phyloP scores from a whole-genome alignment of 2,329 filamentous ascomycete species.

The Curvularia eragrostidis region DNA sequence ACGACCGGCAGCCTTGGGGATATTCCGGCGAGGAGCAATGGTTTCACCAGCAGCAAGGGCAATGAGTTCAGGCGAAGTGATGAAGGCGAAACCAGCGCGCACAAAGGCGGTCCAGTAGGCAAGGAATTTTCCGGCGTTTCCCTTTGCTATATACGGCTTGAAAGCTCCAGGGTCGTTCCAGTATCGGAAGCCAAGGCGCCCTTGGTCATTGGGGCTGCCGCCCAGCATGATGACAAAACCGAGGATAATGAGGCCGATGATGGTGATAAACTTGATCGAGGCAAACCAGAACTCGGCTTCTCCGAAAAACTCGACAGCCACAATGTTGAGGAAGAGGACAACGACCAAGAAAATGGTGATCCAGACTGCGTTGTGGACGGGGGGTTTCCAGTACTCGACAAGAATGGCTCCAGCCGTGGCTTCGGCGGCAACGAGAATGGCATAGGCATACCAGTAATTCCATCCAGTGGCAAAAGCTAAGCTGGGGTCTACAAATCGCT shows the following conservation, averaged over 20 bases:
- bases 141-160: slow-evolving; percentile 57
- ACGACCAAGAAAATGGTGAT: slow-evolving; percentile 48
- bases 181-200: slow-evolving; percentile 65
- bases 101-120: slow-evolving; percentile 64
- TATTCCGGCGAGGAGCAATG: slow-evolving; percentile 48
- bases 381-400: slow-evolving; percentile 45
- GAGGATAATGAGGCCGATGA: slow-evolving; percentile 46
- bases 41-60: slow-evolving; percentile 46
- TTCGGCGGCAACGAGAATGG: slow-evolving; percentile 46
- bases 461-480: slow-evolving; percentile 46
- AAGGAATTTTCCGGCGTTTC: slow-evolving; percentile 66
- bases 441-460: slow-evolving; percentile 42
- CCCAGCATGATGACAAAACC: slow-evolving; percentile 48
- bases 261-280: slow-evolving; percentile 56
- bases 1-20: slow-evolving; percentile 61
- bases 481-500: slow-evolving; percentile 57
- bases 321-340: slow-evolving; percentile 46
- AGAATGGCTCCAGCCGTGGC: slow-evolving; percentile 44
- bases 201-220: slow-evolving; percentile 45
- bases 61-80: slow-evolving; percentile 48
- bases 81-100: slow-evolving; percentile 57
- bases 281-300: slow-evolving; percentile 62
- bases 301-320: slow-evolving; percentile 48
- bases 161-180: slow-evolving; percentile 71
- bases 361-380: slow-evolving; percentile 44